Base-by-base conservation (phyloP, 768 basidiomycete genomes). In the Mycena filopes region DNA sequence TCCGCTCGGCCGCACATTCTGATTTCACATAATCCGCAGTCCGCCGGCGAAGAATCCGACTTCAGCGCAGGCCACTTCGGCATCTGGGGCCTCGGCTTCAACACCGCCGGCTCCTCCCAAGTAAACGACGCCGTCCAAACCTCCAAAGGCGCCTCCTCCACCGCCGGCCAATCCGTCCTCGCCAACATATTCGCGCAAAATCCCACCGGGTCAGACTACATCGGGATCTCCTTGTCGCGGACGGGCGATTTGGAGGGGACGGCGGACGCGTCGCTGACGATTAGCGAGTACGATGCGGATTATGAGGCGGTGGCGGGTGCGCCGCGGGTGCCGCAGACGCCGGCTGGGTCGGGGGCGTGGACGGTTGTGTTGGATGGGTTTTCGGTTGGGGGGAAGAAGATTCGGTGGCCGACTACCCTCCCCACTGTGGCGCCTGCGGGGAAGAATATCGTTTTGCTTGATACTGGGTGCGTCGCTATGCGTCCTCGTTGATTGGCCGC, bases 181-280 rank as follows among this genome's bases (percentile, higher is more conserved):
- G 16, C 57, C 18, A 59, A 49, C 47, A 59, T 59, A 26, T 59
- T 41, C 38, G 58, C 33, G 11, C 47, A 59, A 28, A 31, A 59
- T 25, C 18, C 40, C 20, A 7, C 33, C 25, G 26, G 38, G 18
- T 38, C 33, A 8, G 29, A 31, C 23, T 59, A 40, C 26, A 40
- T 59, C 26, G 47, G 25, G 6, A 38, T 50, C 25, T 48, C 57
- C 10, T 26, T 59, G 1, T 59, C 57, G 16, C 57, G 57, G 31
- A 41, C 47, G n/a, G 57, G 57, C 2, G 57, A 59, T 25, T 11
- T n/a, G 23, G 46, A 49, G 21, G 57, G 47, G 21, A 59, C 46
- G 10, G 46, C 57, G 5, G 57, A 59, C 46, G 57, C 23, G 25
- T 59, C 57, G 33, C 36, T 59, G 23, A 50, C 26, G 3, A 59